phyloP scores from a whole-genome alignment of 2,329 filamentous ascomycete genomes.

The Neofusicoccum sp. region DNA sequence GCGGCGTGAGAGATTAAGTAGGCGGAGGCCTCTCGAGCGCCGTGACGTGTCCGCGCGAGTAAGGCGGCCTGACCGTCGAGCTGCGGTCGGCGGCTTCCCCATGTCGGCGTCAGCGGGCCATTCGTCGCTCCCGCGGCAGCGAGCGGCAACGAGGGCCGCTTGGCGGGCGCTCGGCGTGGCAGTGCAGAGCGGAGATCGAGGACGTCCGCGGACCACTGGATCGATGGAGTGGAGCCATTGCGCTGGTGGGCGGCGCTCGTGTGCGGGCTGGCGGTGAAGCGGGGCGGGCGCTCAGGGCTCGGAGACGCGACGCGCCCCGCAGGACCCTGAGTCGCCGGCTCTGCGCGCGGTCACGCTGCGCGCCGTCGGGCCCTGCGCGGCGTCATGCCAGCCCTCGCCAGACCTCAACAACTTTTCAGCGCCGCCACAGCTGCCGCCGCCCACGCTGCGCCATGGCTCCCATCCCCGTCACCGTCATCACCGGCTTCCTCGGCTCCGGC shows the following conservation, averaged over 20 bases:
- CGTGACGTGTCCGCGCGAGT: slow-evolving; percentile 11
- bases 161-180: slow-evolving; percentile 11
- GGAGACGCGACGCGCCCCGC: neutral
- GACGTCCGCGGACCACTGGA: neutral
- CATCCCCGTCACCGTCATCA: slow-evolving; percentile 91
- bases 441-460: slow-evolving; percentile 37
- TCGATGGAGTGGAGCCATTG: neutral
- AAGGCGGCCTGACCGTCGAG: neutral
- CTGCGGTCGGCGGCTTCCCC: neutral
- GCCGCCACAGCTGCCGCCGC: neutral
- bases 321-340: slow-evolving; percentile 6
- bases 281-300: neutral
- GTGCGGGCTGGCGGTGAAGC: slow-evolving; percentile 9
- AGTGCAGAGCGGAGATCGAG: slow-evolving; percentile 13
- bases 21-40: neutral
- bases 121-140: neutral
- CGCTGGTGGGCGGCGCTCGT: neutral
- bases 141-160: neutral
- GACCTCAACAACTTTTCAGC: slow-evolving; percentile 9
- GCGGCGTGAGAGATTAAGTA: slow-evolving; percentile 9
- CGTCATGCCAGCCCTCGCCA: neutral
- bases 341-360: slow-evolving; percentile 3
- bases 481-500: slow-evolving; percentile 91
- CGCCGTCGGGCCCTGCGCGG: no score
- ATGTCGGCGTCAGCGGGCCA: neutral